These are phyloP conservation scores for Diaporthe sp. DNA, from an alignment of 2,329 filamentous ascomycete species.

Conservation along the genomic window DNA sequence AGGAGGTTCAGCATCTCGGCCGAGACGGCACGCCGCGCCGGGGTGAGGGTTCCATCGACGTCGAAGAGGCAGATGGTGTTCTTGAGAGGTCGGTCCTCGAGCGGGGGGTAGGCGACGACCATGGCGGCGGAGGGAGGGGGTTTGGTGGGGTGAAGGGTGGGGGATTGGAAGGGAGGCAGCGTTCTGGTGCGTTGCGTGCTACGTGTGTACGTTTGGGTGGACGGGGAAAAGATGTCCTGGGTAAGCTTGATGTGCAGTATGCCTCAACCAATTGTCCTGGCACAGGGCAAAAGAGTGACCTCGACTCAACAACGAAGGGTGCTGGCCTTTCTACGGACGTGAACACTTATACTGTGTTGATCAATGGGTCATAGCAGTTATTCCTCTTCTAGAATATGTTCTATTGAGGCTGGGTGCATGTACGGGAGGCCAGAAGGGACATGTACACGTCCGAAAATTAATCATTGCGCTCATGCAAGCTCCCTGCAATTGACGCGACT, in stretches of 20 bases:
- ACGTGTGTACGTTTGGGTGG: neutral
- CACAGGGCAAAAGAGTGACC: neutral
- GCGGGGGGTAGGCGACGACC: slow-evolving; percentile 72
- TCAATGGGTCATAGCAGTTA: neutral
- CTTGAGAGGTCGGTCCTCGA: slow-evolving; percentile 86
- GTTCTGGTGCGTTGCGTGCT: neutral
- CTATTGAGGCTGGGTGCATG: neutral
- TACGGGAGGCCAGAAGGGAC: neutral
- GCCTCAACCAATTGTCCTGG: neutral
- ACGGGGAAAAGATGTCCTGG: neutral
- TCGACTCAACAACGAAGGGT: neutral
- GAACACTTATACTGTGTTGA: neutral
- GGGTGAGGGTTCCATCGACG: slow-evolving; percentile 92
- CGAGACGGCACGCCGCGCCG: slow-evolving; percentile 77
- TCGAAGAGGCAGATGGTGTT: slow-evolving; percentile 97
- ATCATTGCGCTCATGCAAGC: slow-evolving; percentile 8
- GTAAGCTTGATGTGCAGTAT: neutral
- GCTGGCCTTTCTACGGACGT: neutral
- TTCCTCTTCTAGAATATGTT: neutral
- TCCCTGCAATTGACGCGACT: slow-evolving; percentile 1
- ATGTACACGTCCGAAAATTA: neutral
- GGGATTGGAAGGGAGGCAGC: neutral
- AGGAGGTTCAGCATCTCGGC: slow-evolving; percentile 88
- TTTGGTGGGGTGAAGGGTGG: neutral
- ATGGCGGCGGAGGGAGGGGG: slow-evolving; percentile 44